These are phyloP conservation scores for Pestalotiopsis sp. DNA, from an alignment of 2,329 filamentous ascomycete genomes.

Conservation along the genomic window DNA sequence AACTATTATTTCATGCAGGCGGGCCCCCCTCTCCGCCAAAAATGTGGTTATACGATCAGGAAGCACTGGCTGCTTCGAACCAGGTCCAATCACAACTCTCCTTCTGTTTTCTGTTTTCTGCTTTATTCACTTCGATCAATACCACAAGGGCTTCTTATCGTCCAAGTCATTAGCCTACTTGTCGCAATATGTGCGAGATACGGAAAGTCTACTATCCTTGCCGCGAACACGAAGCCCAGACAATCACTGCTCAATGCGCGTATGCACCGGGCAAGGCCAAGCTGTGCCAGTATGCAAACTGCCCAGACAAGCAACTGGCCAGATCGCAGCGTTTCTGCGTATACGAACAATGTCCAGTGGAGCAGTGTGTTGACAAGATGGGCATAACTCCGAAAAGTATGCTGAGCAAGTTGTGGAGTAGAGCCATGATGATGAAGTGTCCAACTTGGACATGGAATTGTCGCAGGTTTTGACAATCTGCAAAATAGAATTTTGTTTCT, in stretches of 20 bases:
- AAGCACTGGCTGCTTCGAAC: not conserved
- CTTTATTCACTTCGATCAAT: not conserved
- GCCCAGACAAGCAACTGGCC: not conserved
- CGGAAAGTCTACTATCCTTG: conserved; percentile 14
- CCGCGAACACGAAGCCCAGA: conserved; percentile 10
- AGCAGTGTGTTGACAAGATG: not conserved
- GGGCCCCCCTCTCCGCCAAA: not conserved
- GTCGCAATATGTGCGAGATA: conserved; percentile 8
- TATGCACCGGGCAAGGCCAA: not conserved
- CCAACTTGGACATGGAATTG: not conserved
- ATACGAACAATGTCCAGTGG: not conserved
- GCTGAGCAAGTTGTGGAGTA: not conserved
- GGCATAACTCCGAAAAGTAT: not conserved
- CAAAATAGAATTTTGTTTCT: not conserved
- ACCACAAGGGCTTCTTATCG: not conserved
- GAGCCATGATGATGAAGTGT: not conserved
- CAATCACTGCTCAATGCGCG: conserved; percentile 1
- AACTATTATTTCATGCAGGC: not conserved
- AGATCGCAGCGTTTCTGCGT: conserved; percentile 2
- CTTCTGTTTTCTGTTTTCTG: too few species aligned
- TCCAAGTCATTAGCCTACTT: not conserved
- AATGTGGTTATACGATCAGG: not conserved
- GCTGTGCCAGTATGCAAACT: not conserved
- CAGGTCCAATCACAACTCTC: not conserved
- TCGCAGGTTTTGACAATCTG: not conserved